phyloP scores from a whole-genome alignment of 2,329 filamentous ascomycete species.

The Aulographum hederae region DNA sequence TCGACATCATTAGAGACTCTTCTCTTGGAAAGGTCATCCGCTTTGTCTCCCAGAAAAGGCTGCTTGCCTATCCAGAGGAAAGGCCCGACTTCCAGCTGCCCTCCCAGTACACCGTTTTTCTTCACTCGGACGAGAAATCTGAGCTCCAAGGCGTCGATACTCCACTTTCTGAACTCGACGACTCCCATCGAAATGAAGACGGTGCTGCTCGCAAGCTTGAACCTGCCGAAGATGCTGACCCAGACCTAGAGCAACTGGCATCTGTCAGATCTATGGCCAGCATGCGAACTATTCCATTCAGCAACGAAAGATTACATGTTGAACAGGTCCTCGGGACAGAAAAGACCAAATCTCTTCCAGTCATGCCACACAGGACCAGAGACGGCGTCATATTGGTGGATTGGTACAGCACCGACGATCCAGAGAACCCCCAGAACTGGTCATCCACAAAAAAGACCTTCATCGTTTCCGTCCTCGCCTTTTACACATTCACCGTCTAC shows the following conservation, averaged over 20 bases:
- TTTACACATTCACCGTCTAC: constrained; percentile 33
- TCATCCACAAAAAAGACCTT: constrained; percentile 22
- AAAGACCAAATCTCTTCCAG: constrained; percentile 28
- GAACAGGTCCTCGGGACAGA: constrained; percentile 21
- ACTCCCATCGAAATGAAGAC: too few species aligned
- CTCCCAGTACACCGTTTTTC: too few species aligned
- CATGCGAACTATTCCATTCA: constrained; percentile 20
- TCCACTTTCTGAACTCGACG: too few species aligned
- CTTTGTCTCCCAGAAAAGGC: constrained; percentile 30
- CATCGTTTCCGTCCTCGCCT: constrained; percentile 21
- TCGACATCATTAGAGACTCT: constrained; percentile 33
- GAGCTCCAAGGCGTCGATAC: too few species aligned
- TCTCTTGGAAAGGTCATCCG: constrained; percentile 41
- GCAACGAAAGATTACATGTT: constrained; percentile 17
- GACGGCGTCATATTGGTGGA: constrained; percentile 35
- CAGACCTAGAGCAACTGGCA: not conserved
- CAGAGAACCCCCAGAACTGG: constrained; percentile 39
- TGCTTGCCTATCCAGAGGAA: constrained; percentile 43
- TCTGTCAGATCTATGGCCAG: not conserved
- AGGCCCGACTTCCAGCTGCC: too few species aligned
- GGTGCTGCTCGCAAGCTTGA: too few species aligned
- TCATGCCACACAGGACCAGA: constrained; percentile 29
- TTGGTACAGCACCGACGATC: constrained; percentile 29
- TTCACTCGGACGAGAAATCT: too few species aligned
- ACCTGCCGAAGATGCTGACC: too few species aligned